A percentile compares a stretch with the other conserved stretches of the same genome.
These are phyloP conservation scores for Hypoxylon cercidicola DNA, from an alignment of 495 filamentous ascomycete genomes.

Conservation along the genomic window DNA sequence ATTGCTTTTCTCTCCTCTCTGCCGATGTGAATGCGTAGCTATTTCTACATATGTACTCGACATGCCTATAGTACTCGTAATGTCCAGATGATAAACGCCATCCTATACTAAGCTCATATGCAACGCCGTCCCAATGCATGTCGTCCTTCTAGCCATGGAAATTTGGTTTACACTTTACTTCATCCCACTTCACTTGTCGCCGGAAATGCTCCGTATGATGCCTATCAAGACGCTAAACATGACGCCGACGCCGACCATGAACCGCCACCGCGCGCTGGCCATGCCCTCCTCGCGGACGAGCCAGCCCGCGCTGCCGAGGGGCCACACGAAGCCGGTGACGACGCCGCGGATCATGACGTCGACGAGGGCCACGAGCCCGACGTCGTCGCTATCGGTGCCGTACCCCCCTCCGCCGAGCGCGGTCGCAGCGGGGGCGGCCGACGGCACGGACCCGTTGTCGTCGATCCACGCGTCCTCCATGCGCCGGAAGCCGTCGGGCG, in stretches of 20 bases:
- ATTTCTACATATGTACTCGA: constrained; percentile 9
- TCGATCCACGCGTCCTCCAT: constrained; percentile 97
- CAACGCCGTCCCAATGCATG: constrained; percentile 41
- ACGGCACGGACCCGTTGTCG: constrained; percentile 62
- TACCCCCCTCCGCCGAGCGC: constrained; percentile 47
- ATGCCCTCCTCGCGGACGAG: constrained; percentile 87
- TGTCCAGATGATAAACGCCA: constrained; percentile 12
- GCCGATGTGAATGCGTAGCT: constrained; percentile 5
- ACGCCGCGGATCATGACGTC: constrained; percentile 91
- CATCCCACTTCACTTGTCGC: constrained; percentile 33
- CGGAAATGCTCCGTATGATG: constrained; percentile 53
- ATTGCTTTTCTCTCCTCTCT: constrained; percentile 1
- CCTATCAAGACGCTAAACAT: constrained; percentile 60
- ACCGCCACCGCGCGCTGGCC: constrained; percentile 81
- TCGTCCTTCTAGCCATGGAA: neutral
- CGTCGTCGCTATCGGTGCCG: constrained; percentile 62
- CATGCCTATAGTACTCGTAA: neutral
- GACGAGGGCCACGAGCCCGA: constrained; percentile 55
- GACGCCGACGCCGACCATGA: constrained; percentile 85
- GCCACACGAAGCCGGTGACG: constrained; percentile 94
- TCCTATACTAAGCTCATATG: constrained; percentile 10
- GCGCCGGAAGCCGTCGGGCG: constrained; percentile 59
- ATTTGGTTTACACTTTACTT: neutral
- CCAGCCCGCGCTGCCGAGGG: constrained; percentile 85
- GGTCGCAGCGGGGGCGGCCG: constrained; percentile 43